These are phyloP conservation scores for Phytopythium oedochilum DNA, from an alignment of 352 stramenopile species.

Conservation along the genomic window DNA sequence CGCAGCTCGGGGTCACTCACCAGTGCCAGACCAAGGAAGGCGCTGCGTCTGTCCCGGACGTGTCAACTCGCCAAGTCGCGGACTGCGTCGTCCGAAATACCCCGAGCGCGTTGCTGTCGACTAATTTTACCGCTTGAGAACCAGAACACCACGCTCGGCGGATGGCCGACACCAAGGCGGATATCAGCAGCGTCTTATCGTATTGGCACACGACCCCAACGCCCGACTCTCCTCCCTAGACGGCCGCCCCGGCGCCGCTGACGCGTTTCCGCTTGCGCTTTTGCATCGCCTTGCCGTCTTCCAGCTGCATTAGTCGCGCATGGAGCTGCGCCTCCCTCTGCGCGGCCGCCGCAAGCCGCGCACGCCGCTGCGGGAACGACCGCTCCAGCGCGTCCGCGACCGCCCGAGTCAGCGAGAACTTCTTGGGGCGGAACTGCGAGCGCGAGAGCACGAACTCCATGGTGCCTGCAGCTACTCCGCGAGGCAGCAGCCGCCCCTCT, in stretches of 20 bases:
- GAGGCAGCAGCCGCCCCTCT: slow-evolving; percentile 69
- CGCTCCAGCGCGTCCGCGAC: slow-evolving; percentile 46
- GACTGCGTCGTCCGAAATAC: too few relatives aligned
- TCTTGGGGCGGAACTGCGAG: slow-evolving; percentile 29
- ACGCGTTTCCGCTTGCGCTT: slow-evolving; percentile 33
- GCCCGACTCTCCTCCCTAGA: not conserved
- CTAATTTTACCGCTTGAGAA: too few relatives aligned
- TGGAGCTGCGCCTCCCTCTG: slow-evolving; percentile 12
- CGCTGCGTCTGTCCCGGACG: too few relatives aligned
- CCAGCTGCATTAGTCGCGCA: slow-evolving; percentile 5
- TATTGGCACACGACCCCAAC: not conserved
- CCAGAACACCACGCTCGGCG: too few relatives aligned
- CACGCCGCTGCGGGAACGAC: slow-evolving; percentile 42
- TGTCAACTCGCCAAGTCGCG: too few relatives aligned
- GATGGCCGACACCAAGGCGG: too few relatives aligned
- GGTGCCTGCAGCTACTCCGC: slow-evolving; percentile 51
- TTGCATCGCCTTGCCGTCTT: slow-evolving; percentile 19
- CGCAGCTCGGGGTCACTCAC: not conserved
- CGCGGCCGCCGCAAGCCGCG: slow-evolving; percentile 16
- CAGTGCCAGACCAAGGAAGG: too few relatives aligned
- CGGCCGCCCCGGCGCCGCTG: not conserved
- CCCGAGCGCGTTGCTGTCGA: too few relatives aligned
- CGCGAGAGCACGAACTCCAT: slow-evolving; percentile 34
- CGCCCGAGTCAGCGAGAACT: slow-evolving; percentile 40
- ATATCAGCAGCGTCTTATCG: too few relatives aligned